A percentile compares a stretch with the other conserved stretches of the same genome.
phyloP scores from a whole-genome alignment of 1,284 basidiomycete species.

The Golubevia pallescens region DNA sequence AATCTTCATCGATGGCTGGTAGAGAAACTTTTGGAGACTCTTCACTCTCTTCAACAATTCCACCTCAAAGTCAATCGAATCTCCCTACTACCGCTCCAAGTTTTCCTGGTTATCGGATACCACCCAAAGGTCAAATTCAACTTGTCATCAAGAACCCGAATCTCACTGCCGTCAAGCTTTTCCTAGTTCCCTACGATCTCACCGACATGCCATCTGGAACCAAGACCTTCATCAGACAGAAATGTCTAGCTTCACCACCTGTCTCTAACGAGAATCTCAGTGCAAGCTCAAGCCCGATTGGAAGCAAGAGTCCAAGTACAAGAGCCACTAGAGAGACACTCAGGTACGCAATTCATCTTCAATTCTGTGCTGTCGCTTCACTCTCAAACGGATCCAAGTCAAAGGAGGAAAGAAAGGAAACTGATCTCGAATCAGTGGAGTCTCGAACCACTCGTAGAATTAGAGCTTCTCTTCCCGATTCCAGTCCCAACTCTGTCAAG shows the following conservation, averaged over 20 bases:
- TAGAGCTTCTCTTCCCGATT: too few species aligned
- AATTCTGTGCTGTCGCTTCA: constrained; percentile 18
- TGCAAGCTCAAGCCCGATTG: too few species aligned
- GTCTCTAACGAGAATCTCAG: too few species aligned
- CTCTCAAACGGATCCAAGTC: neutral
- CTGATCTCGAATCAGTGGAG: neutral
- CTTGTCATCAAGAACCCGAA: constrained; percentile 50
- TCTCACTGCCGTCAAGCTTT: constrained; percentile 46
- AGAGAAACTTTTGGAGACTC: neutral
- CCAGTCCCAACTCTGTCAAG: too few species aligned
- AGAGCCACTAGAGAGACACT: constrained; percentile 25
- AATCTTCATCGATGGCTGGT: too few species aligned
- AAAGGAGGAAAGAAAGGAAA: neutral
- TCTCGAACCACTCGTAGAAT: neutral
- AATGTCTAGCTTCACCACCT: constrained; percentile 14
- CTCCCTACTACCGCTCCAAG: constrained; percentile 3
- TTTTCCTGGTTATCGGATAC: constrained; percentile 48
- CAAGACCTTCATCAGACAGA: constrained; percentile 49
- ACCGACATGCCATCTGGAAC: constrained; percentile 46
- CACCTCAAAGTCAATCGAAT: constrained; percentile 4
- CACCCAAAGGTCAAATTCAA: constrained; percentile 51
- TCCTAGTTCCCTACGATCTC: constrained; percentile 50
- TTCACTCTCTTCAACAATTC: too few species aligned
- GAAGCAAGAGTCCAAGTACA: neutral
- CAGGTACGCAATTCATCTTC: constrained; percentile 50